Conservation (phyloP, 108 stramenopile species). For the Cyclotella cryptica region DNA sequence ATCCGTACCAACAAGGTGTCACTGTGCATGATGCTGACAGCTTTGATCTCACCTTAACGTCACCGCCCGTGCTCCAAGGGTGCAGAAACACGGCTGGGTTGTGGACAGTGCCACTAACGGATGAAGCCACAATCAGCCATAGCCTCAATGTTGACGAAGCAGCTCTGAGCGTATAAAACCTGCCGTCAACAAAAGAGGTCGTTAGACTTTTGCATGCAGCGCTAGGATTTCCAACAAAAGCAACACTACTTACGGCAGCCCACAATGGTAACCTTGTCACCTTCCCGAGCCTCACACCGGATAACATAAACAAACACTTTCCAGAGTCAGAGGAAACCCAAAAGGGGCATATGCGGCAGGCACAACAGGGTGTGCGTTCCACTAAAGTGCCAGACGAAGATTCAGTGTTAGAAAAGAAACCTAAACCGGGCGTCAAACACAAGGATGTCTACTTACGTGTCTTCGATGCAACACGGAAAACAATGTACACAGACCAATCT, state of each 20-base stretch:
- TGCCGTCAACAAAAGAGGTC: conserved; percentile 15
- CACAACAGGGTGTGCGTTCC: conserved; percentile 28
- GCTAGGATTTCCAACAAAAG: conserved; percentile 29
- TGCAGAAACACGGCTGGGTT: neutral
- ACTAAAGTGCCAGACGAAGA: conserved; percentile 30
- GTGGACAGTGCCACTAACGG: conserved; percentile 8
- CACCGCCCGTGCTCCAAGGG: conserved; percentile 7
- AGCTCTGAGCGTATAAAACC: conserved; percentile 10
- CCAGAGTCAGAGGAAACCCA: conserved; percentile 6
- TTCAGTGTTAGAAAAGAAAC: neutral
- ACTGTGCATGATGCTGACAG: conserved; percentile 8
- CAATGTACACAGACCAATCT: conserved; percentile 20
- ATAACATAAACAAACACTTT: conserved; percentile 7
- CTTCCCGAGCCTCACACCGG: conserved; percentile 25
- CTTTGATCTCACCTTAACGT: conserved; percentile 6
- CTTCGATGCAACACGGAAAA: conserved; percentile 8
- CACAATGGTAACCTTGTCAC: conserved; percentile 26
- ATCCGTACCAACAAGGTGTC: neutral
- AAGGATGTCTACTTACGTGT: conserved; percentile 12
- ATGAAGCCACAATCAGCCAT: conserved; percentile 13
- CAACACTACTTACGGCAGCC: conserved; percentile 36
- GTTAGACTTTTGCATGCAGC: conserved; percentile 48
- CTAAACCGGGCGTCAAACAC: neutral
- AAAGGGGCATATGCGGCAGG: conserved; percentile 51
- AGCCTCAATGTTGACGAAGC: conserved; percentile 3